Conservation (phyloP, 164 flowering plant species). For the Magnolia officinalis region DNA sequence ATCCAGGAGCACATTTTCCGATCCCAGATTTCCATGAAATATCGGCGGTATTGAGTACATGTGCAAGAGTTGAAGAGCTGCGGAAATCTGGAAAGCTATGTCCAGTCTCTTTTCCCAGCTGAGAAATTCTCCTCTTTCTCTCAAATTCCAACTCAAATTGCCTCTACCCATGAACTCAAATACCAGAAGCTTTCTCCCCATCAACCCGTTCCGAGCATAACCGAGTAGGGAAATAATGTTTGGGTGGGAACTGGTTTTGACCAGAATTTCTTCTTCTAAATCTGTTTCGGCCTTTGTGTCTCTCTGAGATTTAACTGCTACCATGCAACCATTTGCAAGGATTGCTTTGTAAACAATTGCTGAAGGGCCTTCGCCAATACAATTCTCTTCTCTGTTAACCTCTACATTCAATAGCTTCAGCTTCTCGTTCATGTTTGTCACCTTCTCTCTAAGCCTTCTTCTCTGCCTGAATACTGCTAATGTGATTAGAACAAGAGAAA, state of each 20-base stretch:
- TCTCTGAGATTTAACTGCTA: slow-evolving; percentile 12
- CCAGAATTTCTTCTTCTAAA: slow-evolving; percentile 18
- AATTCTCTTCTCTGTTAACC: slow-evolving; percentile 6
- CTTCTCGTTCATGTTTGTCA: slow-evolving; percentile 1
- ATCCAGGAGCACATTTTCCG: slow-evolving; percentile 15
- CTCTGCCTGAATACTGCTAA: slow-evolving; percentile 3
- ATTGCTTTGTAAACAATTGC: slow-evolving; percentile 9
- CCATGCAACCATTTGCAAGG: slow-evolving; percentile 6
- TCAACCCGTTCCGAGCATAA: slow-evolving; percentile 1
- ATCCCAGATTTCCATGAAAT: slow-evolving; percentile 13
- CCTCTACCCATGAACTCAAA: slow-evolving; percentile 16
- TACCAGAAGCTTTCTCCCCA: slow-evolving; percentile 10
- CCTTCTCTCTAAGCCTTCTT: not conserved
- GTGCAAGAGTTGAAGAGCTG: slow-evolving; percentile 15
- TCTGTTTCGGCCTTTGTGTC: not conserved
- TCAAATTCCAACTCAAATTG: slow-evolving; percentile 10
- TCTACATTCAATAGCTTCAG: slow-evolving; percentile 1
- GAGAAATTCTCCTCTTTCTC: slow-evolving; percentile 13
- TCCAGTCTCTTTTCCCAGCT: slow-evolving; percentile 17
- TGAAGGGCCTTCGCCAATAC: slow-evolving; percentile 1
- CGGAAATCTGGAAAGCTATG: slow-evolving; percentile 10
- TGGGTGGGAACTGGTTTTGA: slow-evolving; percentile 13
- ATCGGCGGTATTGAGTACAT: slow-evolving; percentile 16
- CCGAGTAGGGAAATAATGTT: slow-evolving; percentile 13
- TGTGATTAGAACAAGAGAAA: slow-evolving; percentile 6